Evolutionary conservation across 2,329 filamentous ascomycete genomes (phyloP).

Genomic region (Lachnellula cervina): DNA sequence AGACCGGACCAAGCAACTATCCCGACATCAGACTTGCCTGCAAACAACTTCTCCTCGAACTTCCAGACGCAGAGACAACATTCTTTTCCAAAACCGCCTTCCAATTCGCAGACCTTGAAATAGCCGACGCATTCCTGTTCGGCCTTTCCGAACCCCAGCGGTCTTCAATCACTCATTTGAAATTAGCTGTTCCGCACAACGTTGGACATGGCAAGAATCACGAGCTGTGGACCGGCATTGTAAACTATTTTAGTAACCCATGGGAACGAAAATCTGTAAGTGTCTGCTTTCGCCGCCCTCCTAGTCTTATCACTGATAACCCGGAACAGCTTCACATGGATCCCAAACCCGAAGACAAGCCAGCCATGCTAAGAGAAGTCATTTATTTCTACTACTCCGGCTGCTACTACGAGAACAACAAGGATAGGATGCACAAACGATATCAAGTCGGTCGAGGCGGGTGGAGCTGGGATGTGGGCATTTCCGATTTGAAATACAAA

Average conservation of each 20-base stretch:
- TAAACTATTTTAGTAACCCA: slow-evolving; percentile 21
- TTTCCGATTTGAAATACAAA: slow-evolving; percentile 14
- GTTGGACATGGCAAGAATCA: not conserved
- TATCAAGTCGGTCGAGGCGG: slow-evolving; percentile 16
- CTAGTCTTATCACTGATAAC: not conserved
- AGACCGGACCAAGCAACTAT: not conserved
- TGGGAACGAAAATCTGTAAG: slow-evolving; percentile 18
- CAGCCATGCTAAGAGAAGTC: not conserved
- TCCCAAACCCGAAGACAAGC: not conserved
- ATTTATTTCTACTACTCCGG: slow-evolving; percentile 21
- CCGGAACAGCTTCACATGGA: slow-evolving; percentile 13
- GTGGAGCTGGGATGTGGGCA: slow-evolving; percentile 18
- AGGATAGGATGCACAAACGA: slow-evolving; percentile 12
- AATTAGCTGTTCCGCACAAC: slow-evolving; percentile 7
- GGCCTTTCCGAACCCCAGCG: slow-evolving; percentile 10
- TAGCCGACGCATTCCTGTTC: slow-evolving; percentile 18
- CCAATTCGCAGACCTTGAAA: slow-evolving; percentile 16
- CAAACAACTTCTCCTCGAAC: slow-evolving; percentile 17
- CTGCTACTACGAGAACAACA: slow-evolving; percentile 16
- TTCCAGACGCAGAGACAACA: slow-evolving; percentile 1
- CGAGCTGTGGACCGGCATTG: slow-evolving; percentile 10
- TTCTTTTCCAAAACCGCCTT: slow-evolving; percentile 18
- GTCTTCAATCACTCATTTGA: slow-evolving; percentile 17
- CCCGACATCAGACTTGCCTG: slow-evolving; percentile 12
- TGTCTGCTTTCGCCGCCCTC: not conserved